Conservation (phyloP, 495 filamentous ascomycete species). For the Penicillium cinerascens region DNA sequence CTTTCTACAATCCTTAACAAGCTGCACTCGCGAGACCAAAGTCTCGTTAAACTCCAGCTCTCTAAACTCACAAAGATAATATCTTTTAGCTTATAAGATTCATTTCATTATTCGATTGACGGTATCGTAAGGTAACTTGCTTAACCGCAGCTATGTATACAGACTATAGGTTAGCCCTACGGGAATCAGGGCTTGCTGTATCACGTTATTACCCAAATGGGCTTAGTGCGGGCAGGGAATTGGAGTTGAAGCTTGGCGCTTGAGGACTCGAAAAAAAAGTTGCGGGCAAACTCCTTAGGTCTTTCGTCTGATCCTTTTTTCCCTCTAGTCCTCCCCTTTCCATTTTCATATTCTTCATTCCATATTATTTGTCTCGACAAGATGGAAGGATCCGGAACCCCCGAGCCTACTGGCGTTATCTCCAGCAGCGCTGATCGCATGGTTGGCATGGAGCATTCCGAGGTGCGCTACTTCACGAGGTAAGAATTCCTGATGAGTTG, state of each 20-base stretch:
- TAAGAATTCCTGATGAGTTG: constrained; percentile 32
- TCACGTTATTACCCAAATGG: constrained; percentile 1
- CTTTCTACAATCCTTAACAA: no score
- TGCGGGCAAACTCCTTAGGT: constrained; percentile 12
- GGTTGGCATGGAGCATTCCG: constrained; percentile 73
- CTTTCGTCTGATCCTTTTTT: constrained; percentile 19
- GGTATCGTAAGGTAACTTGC: no score
- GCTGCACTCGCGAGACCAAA: no score
- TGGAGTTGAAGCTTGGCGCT: constrained; percentile 29
- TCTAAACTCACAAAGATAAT: no score
- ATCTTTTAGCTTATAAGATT: no score
- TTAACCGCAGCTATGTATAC: background rate
- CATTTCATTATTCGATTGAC: no score
- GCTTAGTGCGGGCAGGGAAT: constrained; percentile 24
- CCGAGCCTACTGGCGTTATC: constrained; percentile 25
- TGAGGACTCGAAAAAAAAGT: constrained; percentile 33
- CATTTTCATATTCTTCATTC: constrained; percentile 5
- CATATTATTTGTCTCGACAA: constrained; percentile 10
- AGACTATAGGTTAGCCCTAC: constrained; percentile 8
- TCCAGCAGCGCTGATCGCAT: constrained; percentile 50
- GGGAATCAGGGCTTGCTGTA: constrained; percentile 2
- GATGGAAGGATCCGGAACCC: constrained; percentile 32
- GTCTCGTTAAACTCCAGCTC: no score
- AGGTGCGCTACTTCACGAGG: constrained; percentile 98
- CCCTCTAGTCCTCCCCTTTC: constrained; percentile 9